Conservation (phyloP, 2,329 filamentous ascomycete species). For the Hypoxylon sp. region DNA sequence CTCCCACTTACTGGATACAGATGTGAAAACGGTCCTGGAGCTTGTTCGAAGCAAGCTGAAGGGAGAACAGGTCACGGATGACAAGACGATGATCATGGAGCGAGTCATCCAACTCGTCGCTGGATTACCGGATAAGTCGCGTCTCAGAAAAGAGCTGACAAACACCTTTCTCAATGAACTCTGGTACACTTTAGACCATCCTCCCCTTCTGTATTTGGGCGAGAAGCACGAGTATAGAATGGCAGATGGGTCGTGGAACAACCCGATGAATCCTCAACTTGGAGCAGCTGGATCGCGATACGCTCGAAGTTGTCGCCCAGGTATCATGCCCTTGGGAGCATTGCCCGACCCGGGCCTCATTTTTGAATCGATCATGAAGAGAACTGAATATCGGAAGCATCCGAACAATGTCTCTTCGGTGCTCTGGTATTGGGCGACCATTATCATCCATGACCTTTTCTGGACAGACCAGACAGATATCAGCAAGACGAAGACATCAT, state of each 20-base stretch:
- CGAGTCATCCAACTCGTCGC: slow-evolving; percentile 74
- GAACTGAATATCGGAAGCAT: slow-evolving; percentile 62
- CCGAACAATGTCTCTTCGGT: slow-evolving; percentile 78
- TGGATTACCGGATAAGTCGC: slow-evolving; percentile 68
- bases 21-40: slow-evolving; percentile 69
- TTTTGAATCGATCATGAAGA: slow-evolving; percentile 69
- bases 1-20: too few species aligned
- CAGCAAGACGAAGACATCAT: slow-evolving; percentile 66
- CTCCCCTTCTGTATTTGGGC: slow-evolving; percentile 71
- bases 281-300: slow-evolving; percentile 75
- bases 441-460: slow-evolving; percentile 79
- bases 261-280: slow-evolving; percentile 69
- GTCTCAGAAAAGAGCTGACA: slow-evolving; percentile 68
- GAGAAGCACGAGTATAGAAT: slow-evolving; percentile 71
- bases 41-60: slow-evolving; percentile 70
- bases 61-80: slow-evolving; percentile 70
- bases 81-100: slow-evolving; percentile 82
- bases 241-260: slow-evolving; percentile 77
- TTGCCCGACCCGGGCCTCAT: slow-evolving; percentile 72
- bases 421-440: slow-evolving; percentile 76
- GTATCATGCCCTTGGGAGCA: slow-evolving; percentile 66
- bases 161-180: slow-evolving; percentile 73
- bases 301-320: slow-evolving; percentile 69
- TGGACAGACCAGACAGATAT: slow-evolving; percentile 71
- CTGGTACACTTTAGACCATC: slow-evolving; percentile 77